Evolutionary conservation across 2,329 filamentous ascomycete species (phyloP).

Genomic region (Exutisphaerella laricina): DNA sequence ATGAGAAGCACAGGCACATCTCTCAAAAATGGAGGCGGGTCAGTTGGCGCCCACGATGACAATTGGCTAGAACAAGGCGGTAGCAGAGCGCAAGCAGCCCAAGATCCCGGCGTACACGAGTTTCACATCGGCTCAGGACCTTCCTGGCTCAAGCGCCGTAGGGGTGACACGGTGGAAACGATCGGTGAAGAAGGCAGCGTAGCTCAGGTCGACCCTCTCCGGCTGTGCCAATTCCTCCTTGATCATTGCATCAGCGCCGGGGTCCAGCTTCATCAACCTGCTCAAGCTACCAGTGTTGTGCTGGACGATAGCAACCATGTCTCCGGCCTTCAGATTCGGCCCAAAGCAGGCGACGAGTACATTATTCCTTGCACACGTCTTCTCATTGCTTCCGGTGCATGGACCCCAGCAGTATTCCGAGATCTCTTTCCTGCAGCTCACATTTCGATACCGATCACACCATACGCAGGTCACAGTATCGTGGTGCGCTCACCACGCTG

Average conservation of each 20-base stretch:
- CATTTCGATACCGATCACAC: constrained; percentile 51
- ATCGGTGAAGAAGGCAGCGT: constrained; percentile 57
- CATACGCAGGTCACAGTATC: constrained; percentile 67
- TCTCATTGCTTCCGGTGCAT: constrained; percentile 63
- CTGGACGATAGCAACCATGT: constrained; percentile 49
- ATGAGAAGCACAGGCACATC: constrained; percentile 51
- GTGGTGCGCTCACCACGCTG: constrained; percentile 58
- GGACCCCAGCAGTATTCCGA: constrained; percentile 62
- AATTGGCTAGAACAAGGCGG: constrained; percentile 63
- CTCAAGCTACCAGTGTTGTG: constrained; percentile 49
- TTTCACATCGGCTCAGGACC: constrained; percentile 39
- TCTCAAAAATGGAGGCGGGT: constrained; percentile 47
- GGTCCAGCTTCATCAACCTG: constrained; percentile 62
- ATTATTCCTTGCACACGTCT: constrained; percentile 58
- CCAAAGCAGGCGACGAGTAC: constrained; percentile 40
- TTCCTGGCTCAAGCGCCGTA: constrained; percentile 53
- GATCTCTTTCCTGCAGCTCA: constrained; percentile 56
- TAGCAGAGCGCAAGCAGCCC: constrained; percentile 53
- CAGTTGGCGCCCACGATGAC: constrained; percentile 44
- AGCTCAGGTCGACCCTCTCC: constrained; percentile 63
- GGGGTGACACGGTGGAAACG: constrained; percentile 54
- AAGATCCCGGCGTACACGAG: constrained; percentile 22
- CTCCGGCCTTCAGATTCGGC: constrained; percentile 48
- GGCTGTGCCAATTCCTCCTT: constrained; percentile 62
- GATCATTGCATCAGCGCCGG: constrained; percentile 52